Evolutionary conservation across 306 rosid species (phyloP).

Genomic region (Myrica gale): DNA sequence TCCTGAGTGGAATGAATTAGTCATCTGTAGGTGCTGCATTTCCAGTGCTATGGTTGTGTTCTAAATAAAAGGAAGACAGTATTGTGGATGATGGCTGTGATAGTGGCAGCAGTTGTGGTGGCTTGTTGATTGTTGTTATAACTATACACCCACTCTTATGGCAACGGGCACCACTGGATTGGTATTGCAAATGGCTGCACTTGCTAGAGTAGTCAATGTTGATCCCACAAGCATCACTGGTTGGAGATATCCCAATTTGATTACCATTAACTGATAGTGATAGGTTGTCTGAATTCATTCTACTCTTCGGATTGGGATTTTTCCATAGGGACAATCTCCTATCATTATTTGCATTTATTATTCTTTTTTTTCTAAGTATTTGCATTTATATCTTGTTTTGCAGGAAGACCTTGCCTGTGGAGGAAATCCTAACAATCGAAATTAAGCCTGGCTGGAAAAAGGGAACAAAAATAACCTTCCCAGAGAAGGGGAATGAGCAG

Average conservation of each 20-base stretch:
- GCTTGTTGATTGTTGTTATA: background rate
- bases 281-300: background rate
- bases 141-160: background rate
- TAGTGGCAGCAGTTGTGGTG: background rate
- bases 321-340: too few species aligned
- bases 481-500: slow-evolving; percentile 78
- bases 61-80: background rate
- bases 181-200: background rate
- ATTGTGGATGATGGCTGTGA: background rate
- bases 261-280: background rate
- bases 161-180: background rate
- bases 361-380: too few species aligned
- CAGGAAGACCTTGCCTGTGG: slow-evolving; percentile 68
- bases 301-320: background rate
- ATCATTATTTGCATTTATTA: too few species aligned
- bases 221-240: background rate
- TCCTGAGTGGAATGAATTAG: background rate
- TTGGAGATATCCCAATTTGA: background rate
- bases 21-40: background rate
- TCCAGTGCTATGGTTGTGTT: background rate
- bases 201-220: background rate
- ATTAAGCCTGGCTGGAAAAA: slow-evolving; percentile 96
- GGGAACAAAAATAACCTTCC: slow-evolving; percentile 90
- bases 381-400: slow-evolving; percentile 2
- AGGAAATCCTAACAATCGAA: slow-evolving; percentile 78